A percentile compares a stretch with the other conserved stretches of the same genome.
Evolutionary conservation across 768 basidiomycete genomes (phyloP).

Genomic region (Lactifluus echinatus): DNA sequence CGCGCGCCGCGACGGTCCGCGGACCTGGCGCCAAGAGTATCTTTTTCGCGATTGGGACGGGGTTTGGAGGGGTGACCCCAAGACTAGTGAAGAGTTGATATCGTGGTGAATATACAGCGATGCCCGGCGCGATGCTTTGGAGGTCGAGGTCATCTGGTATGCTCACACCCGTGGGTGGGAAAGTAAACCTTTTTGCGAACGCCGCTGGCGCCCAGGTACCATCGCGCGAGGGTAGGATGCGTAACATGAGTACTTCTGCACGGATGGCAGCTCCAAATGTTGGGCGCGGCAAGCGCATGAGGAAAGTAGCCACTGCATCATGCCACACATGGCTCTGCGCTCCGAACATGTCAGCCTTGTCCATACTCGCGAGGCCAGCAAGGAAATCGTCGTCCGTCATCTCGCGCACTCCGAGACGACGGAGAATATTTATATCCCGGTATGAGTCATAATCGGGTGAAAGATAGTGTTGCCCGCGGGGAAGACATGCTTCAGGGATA

Average conservation of each 20-base stretch:
- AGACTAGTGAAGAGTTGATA: constrained; percentile 8
- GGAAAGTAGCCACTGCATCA: neutral
- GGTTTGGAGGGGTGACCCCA: constrained; percentile 8
- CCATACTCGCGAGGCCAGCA: constrained; percentile 4
- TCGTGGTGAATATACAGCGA: neutral
- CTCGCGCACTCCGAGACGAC: constrained; percentile 14
- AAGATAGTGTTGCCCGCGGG: neutral
- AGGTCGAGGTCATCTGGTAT: constrained; percentile 15
- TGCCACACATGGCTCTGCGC: constrained; percentile 8
- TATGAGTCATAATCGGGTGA: constrained; percentile 10
- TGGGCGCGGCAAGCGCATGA: neutral
- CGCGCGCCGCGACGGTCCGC: neutral
- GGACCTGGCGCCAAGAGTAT: constrained; percentile 5
- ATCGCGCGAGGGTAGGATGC: constrained; percentile 11
- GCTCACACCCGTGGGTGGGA: constrained; percentile 1
- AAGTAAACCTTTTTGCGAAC: neutral
- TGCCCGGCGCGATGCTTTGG: constrained; percentile 10
- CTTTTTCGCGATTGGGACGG: constrained; percentile 5
- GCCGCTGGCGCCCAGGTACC: constrained; percentile 2
- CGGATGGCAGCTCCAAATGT: neutral
- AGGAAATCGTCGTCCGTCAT: constrained; percentile 13
- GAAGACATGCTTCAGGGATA: constrained; percentile 5
- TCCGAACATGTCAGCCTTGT: neutral
- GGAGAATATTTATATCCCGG: neutral
- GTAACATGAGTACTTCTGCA: neutral